Percentiles rank a stretch among this genome's conserved stretches.
Conservation (phyloP, 768 basidiomycete genomes). For the Gyrodon lividus region DNA sequence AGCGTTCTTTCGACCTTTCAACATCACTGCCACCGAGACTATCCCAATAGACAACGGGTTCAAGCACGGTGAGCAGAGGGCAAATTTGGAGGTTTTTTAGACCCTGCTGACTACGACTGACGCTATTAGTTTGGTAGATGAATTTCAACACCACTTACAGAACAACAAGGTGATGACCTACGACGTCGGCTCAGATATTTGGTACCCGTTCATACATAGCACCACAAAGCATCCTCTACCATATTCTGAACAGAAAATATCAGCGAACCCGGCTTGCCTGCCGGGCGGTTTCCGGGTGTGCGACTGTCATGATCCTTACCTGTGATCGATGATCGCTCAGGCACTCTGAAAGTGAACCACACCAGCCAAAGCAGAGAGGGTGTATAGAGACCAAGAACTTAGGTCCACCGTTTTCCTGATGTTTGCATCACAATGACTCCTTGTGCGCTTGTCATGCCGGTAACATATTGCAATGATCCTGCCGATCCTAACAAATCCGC, state of each 20-base stretch:
- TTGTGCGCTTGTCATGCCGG: slow-evolving; percentile 7
- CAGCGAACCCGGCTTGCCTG: too few species aligned
- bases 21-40: too few species aligned
- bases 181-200: background rate
- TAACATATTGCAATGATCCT: slow-evolving; percentile 21
- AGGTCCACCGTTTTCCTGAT: slow-evolving; percentile 2
- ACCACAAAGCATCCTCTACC: background rate
- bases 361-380: background rate
- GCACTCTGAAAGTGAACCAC: background rate
- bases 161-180: background rate
- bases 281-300: too few species aligned
- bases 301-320: too few species aligned
- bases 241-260: background rate
- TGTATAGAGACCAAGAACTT: background rate
- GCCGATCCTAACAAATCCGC: slow-evolving; percentile 19
- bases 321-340: background rate
- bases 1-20: too few species aligned
- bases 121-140: too few species aligned
- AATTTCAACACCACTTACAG: background rate
- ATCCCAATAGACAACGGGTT: too few species aligned
- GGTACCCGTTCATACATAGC: background rate
- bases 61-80: too few species aligned
- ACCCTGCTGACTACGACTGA: rapidly evolving
- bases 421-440: slow-evolving; percentile 1
- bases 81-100: too few species aligned